Evolutionary conservation across 75 land plant species (phyloP).

Genomic region (Cunninghamia lanceolata): DNA sequence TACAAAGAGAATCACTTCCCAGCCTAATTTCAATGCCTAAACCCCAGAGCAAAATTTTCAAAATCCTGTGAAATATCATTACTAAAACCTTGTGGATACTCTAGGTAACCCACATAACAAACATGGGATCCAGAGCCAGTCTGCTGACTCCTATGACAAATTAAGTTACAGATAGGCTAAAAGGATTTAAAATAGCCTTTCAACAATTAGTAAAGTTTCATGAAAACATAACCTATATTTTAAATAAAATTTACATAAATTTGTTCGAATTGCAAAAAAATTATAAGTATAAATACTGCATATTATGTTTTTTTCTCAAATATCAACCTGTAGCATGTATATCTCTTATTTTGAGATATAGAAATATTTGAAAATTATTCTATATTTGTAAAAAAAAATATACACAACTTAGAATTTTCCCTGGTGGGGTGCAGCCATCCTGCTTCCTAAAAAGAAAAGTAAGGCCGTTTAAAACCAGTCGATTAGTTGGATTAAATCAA

Average conservation of each 20-base stretch:
- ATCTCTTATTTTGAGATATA: not conserved
- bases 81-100: not conserved
- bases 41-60: not conserved
- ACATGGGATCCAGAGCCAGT: not conserved
- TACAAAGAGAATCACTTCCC: constrained; percentile 1
- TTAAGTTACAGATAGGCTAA: not conserved
- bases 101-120: not conserved
- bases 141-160: not conserved
- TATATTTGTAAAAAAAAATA: not conserved
- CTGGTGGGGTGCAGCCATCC: not conserved
- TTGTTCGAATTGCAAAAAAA: not conserved
- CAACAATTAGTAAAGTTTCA: not conserved
- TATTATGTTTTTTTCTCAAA: not conserved
- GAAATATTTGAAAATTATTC: not conserved
- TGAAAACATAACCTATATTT: not conserved
- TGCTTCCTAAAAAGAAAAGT: not conserved
- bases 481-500: not conserved
- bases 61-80: not conserved
- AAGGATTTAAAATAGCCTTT: not conserved
- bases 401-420: not conserved
- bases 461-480: not conserved
- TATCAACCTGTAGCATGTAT: not conserved
- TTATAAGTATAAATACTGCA: not conserved
- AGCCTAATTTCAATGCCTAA: not conserved
- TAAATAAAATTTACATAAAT: too few relatives aligned